A percentile compares a stretch with the other conserved stretches of the same genome.
phyloP scores from a whole-genome alignment of 176 grass and related monocot species.

The Luzula sylvatica region DNA sequence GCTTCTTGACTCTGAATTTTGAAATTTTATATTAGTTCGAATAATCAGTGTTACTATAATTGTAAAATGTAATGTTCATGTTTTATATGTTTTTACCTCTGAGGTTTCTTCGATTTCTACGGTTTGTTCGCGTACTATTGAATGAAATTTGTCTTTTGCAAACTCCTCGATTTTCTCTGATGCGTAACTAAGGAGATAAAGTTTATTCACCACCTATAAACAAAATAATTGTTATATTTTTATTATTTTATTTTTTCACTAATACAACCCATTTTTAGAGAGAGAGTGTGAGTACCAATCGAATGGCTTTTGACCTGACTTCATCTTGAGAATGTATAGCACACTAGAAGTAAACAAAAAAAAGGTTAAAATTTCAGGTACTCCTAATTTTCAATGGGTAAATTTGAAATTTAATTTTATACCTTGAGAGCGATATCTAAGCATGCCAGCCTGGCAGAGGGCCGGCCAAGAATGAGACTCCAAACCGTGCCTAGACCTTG shows the following conservation, averaged over 20 bases:
- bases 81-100: too few relatives aligned
- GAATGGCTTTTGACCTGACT: conserved; percentile 72
- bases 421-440: conserved; percentile 98
- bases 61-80: too few relatives aligned
- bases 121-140: conserved; percentile 42
- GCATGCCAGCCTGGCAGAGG: conserved; percentile 53
- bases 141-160: conserved; percentile 52
- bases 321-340: conserved; percentile 89
- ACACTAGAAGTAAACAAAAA: conserved; percentile 53
- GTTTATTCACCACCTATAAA: conserved; percentile 72
- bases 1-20: conserved; percentile 45
- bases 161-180: conserved; percentile 73
- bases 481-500: conserved; percentile 84
- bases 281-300: conserved; percentile 42
- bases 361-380: conserved; percentile 1
- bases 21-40: neutral
- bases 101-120: conserved; percentile 28
- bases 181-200: conserved; percentile 61
- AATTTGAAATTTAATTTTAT: conserved; percentile 11
- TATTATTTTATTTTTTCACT: neutral
- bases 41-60: too few relatives aligned
- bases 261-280: neutral
- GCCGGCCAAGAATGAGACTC: conserved; percentile 84
- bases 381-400: too few relatives aligned
- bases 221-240: conserved; percentile 3